Percentiles rank a stretch among this genome's conserved stretches.
Evolutionary conservation across 805 yeast genomes (phyloP).

Genomic region (Saturnispora gosingensis): DNA sequence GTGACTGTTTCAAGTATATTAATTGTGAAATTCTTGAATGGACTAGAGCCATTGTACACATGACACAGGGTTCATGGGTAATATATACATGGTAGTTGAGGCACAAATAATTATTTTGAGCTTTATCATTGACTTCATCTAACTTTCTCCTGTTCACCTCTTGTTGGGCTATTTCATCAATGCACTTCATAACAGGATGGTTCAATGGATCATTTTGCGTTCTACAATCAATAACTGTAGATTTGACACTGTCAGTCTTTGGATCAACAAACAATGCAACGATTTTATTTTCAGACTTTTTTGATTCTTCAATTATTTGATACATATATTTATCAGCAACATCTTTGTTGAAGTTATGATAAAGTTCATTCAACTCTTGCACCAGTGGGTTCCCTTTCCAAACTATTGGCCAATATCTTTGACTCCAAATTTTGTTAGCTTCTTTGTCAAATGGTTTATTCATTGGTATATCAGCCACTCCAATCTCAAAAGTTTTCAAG

Average conservation of each 20-base stretch:
- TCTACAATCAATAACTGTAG: conserved; percentile 34
- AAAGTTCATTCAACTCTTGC: conserved; percentile 48
- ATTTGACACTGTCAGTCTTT: conserved; percentile 29
- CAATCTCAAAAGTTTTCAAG: conserved; percentile 9
- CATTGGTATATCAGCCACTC: conserved; percentile 38
- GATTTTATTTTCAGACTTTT: conserved; percentile 30
- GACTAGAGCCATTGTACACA: conserved; percentile 94
- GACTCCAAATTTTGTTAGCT: conserved; percentile 56
- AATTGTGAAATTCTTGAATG: conserved; percentile 78
- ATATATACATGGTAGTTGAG: conserved; percentile 70
- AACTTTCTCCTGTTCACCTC: conserved; percentile 36
- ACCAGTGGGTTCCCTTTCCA: conserved; percentile 91
- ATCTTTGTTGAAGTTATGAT: conserved; percentile 33
- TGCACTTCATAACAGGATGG: conserved; percentile 72
- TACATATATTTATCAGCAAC: conserved; percentile 30
- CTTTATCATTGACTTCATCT: conserved; percentile 3
- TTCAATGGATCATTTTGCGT: conserved; percentile 40
- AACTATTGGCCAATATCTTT: conserved; percentile 70
- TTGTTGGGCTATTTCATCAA: conserved; percentile 48
- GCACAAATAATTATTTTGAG: conserved; percentile 50
- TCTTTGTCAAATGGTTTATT: conserved; percentile 65
- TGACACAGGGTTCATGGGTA: conserved; percentile 92
- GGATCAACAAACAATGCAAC: conserved; percentile 62
- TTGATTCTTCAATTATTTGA: conserved; percentile 17
- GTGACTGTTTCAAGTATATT: conserved; percentile 45